Evolutionary conservation across 768 basidiomycete genomes (phyloP).

Genomic region (Cubamyces lactineus): DNA sequence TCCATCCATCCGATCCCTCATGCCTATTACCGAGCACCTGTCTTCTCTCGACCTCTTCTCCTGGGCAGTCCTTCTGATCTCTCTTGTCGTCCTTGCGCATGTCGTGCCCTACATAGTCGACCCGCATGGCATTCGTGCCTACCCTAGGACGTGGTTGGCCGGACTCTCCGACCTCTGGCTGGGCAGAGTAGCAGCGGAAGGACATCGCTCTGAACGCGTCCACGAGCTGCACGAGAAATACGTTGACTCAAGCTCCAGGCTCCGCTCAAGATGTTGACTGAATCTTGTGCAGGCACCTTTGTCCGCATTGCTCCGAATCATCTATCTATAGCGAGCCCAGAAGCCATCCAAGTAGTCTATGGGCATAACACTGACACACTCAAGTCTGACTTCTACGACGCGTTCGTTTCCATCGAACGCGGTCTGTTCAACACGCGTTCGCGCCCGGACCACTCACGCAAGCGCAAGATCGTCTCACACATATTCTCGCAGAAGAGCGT

Average conservation of each 20-base stretch:
- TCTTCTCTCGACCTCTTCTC: slow-evolving; percentile 18
- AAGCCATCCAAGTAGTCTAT: slow-evolving; percentile 74
- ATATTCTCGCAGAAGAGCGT: slow-evolving; percentile 87
- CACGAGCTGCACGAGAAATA: slow-evolving; percentile 75
- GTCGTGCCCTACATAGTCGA: slow-evolving; percentile 58
- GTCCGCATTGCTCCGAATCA: slow-evolving; percentile 51
- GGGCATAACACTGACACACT: slow-evolving; percentile 84
- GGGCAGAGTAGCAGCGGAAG: slow-evolving; percentile 61
- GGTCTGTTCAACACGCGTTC: slow-evolving; percentile 82
- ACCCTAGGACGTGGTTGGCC: slow-evolving; percentile 55
- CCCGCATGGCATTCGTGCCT: slow-evolving; percentile 53
- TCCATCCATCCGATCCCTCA: slow-evolving; percentile 6
- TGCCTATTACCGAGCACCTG: slow-evolving; percentile 23
- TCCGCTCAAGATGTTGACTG: background rate
- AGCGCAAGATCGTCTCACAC: slow-evolving; percentile 89
- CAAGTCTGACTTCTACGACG: slow-evolving; percentile 61
- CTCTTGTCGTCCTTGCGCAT: slow-evolving; percentile 34
- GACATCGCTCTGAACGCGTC: slow-evolving; percentile 75
- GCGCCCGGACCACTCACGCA: slow-evolving; percentile 78
- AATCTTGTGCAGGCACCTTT: slow-evolving; percentile 36
- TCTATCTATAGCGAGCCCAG: slow-evolving; percentile 61
- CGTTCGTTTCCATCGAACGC: slow-evolving; percentile 42
- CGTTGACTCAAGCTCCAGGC: slow-evolving; percentile 46
- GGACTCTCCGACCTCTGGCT: slow-evolving; percentile 77
- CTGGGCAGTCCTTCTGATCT: slow-evolving; percentile 25